phyloP scores from a whole-genome alignment of 768 basidiomycete species.

The Leucocoprinus birnbaumii region DNA sequence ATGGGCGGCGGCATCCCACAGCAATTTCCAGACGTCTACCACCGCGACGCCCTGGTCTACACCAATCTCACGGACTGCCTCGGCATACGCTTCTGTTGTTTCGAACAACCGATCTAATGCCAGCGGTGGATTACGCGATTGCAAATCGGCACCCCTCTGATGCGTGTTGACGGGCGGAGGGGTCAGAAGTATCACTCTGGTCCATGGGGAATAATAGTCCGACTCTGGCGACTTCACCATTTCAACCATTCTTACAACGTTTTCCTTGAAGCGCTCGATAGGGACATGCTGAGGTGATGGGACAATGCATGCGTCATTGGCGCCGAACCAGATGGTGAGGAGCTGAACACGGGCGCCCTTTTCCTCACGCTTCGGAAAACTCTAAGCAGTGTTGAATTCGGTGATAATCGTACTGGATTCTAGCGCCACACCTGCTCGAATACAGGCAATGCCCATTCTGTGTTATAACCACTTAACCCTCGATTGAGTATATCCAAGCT shows the following conservation, averaged over 20 bases:
- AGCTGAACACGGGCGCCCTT: conserved; percentile 51
- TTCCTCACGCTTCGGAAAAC: conserved; percentile 52
- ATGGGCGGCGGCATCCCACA: conserved; percentile 75
- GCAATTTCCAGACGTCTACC: conserved; percentile 69
- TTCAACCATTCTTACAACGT: conserved; percentile 60
- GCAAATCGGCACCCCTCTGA: conserved; percentile 51
- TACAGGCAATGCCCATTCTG: conserved; percentile 80
- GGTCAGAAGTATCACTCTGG: conserved; percentile 76
- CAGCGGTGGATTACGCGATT: conserved; percentile 45
- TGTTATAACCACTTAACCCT: conserved; percentile 83
- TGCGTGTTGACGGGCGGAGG: conserved; percentile 79
- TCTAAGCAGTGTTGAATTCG: conserved; percentile 30
- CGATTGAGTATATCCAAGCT: conserved; percentile 87
- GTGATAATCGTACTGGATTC: neutral
- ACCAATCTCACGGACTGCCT: conserved; percentile 64
- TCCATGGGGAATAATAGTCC: conserved; percentile 63
- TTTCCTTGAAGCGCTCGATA: conserved; percentile 56
- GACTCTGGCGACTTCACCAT: conserved; percentile 64
- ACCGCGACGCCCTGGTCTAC: conserved; percentile 51
- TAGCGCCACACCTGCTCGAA: conserved; percentile 61
- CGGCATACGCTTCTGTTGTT: conserved; percentile 64
- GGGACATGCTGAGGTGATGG: conserved; percentile 77
- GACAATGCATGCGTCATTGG: conserved; percentile 77
- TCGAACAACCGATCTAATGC: conserved; percentile 60
- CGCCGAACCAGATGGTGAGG: conserved; percentile 88